Conservation (phyloP, 2,329 filamentous ascomycete species). For the Emergomyces orientalis region DNA sequence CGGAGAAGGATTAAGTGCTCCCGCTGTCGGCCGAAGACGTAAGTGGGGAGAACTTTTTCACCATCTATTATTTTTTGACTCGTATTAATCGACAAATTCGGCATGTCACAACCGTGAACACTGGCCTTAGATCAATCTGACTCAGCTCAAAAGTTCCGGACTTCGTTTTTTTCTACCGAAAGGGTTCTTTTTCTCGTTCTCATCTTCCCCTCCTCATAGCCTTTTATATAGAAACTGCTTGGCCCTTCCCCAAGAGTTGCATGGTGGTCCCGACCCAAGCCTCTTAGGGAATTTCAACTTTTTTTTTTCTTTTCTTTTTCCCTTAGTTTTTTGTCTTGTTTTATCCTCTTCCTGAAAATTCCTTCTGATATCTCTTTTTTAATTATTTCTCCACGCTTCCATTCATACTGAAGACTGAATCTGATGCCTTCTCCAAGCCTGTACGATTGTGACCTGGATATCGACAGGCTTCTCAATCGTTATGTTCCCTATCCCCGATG, state of each 20-base stretch:
- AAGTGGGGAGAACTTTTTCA: background rate
- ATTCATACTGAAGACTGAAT: background rate
- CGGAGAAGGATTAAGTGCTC: slow-evolving; percentile 5
- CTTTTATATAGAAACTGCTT: background rate
- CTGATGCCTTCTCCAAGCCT: slow-evolving; percentile 15
- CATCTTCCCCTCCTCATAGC: background rate
- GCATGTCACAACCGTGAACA: background rate
- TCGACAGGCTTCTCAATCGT: slow-evolving; percentile 67
- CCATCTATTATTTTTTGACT: background rate
- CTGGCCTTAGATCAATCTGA: background rate
- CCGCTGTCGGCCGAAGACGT: background rate
- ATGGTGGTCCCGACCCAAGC: background rate
- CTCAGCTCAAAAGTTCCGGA: background rate
- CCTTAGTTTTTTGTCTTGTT: background rate
- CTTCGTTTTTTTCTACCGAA: too few relatives aligned
- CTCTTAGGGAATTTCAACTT: background rate
- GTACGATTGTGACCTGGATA: slow-evolving; percentile 51
- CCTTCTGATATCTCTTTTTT: background rate
- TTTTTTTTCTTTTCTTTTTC: background rate
- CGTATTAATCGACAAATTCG: background rate
- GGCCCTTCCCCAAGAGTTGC: background rate
- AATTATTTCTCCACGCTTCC: background rate
- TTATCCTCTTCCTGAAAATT: background rate
- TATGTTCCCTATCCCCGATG: slow-evolving; percentile 58
- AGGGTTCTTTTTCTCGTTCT: background rate